Percentiles rank a stretch among this genome's conserved stretches.
Conservation (phyloP, 148 eudicot genomes). For the Talinum fruticosum region DNA sequence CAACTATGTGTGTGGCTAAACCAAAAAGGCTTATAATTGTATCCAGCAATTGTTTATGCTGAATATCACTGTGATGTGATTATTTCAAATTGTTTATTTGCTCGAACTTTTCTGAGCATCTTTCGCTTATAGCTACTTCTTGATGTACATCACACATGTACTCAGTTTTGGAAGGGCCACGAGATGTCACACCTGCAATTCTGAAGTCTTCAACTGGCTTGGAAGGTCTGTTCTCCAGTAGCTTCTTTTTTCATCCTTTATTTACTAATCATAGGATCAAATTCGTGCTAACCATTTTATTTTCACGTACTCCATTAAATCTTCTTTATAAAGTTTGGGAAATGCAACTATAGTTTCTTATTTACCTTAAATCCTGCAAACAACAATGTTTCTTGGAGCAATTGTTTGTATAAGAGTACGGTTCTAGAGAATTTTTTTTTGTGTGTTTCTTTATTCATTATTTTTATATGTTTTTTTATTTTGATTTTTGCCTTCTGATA, state of each 20-base stretch:
- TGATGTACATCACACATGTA: conserved; percentile 5
- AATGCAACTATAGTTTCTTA: not conserved
- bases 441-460: not conserved
- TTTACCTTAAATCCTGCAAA: not conserved
- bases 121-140: not conserved
- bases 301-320: not conserved
- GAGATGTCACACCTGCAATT: conserved; percentile 72
- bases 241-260: not conserved
- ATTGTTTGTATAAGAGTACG: conserved; percentile 2
- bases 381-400: not conserved
- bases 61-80: not conserved
- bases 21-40: not conserved
- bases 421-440: not conserved
- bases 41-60: not conserved
- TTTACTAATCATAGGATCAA: not conserved
- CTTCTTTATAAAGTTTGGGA: not conserved
- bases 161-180: conserved; percentile 68
- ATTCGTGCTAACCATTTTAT: not conserved
- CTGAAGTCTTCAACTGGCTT: conserved; percentile 81
- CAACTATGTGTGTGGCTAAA: not conserved
- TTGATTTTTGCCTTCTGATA: conserved; percentile 26
- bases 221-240: conserved; percentile 52
- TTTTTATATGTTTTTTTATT: conserved; percentile 3
- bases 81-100: not conserved
- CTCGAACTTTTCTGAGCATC: not conserved